These are phyloP conservation scores for Hanseniaspora occidentalis DNA, from an alignment of 805 yeast genomes.

Conservation along the genomic window DNA sequence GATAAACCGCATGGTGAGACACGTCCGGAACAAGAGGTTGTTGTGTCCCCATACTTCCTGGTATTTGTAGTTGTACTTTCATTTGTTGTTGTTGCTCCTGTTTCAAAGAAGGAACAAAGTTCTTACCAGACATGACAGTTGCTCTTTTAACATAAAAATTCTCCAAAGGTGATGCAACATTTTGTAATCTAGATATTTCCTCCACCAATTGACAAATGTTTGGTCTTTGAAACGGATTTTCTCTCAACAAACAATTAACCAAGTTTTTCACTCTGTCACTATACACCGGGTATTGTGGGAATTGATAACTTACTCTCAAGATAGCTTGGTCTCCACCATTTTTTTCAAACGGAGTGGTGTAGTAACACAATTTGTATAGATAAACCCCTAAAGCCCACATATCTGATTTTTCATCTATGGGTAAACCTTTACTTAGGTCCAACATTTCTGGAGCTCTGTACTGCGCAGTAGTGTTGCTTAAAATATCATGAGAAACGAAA, in stretches of 20 bases:
- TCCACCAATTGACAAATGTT: constrained; percentile 58
- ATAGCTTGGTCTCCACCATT: constrained; percentile 51
- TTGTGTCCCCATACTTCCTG: background rate
- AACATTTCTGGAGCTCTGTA: constrained; percentile 80
- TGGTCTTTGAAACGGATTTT: constrained; percentile 62
- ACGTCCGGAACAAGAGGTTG: background rate
- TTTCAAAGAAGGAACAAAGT: constrained; percentile 2
- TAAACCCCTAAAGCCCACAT: constrained; percentile 80
- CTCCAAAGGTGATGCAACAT: constrained; percentile 30
- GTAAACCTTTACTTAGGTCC: constrained; percentile 52
- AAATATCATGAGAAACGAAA: constrained; percentile 49
- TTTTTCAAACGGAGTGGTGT: constrained; percentile 68
- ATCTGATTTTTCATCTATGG: constrained; percentile 73
- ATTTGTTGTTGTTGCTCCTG: constrained; percentile 1
- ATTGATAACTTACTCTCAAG: constrained; percentile 39
- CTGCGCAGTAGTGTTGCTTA: constrained; percentile 77
- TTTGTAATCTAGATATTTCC: constrained; percentile 52
- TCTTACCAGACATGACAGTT: constrained; percentile 3
- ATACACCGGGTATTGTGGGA: constrained; percentile 44
- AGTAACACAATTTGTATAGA: constrained; percentile 64
- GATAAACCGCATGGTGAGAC: background rate
- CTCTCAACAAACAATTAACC: constrained; percentile 47
- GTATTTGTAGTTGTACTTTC: constrained; percentile 1
- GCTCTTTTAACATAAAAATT: constrained; percentile 26
- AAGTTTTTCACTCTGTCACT: constrained; percentile 51